Conservation (phyloP, 495 filamentous ascomycete genomes). For the Penicillium coffeae region DNA sequence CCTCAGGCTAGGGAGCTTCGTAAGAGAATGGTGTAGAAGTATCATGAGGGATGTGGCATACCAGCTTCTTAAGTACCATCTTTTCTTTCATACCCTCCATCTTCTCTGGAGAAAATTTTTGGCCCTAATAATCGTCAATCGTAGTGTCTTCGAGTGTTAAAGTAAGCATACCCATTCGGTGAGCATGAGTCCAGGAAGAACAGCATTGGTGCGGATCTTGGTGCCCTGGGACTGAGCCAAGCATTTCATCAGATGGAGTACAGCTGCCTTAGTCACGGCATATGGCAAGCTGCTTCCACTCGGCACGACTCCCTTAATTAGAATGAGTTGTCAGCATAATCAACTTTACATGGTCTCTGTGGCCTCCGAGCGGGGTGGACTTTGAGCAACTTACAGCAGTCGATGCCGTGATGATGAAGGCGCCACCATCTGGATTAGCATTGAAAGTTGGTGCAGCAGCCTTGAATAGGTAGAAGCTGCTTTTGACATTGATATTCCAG, state of each 20-base stretch:
- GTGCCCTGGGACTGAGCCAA: conserved; percentile 63
- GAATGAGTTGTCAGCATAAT: not conserved
- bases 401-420: conserved; percentile 64
- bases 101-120: conserved; percentile 39
- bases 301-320: conserved; percentile 37
- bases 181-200: conserved; percentile 61
- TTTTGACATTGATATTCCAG: conserved; percentile 68
- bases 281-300: conserved; percentile 62
- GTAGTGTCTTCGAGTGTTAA: not conserved
- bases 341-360: no score
- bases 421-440: conserved; percentile 64
- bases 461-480: conserved; percentile 57
- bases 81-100: conserved; percentile 36
- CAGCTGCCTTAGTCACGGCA: conserved; percentile 64
- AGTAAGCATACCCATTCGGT: conserved; percentile 64
- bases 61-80: conserved; percentile 41
- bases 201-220: conserved; percentile 64
- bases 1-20: conserved; percentile 40
- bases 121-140: conserved; percentile 31
- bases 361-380: no score
- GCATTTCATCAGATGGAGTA: conserved; percentile 68
- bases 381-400: conserved; percentile 50
- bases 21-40: not conserved
- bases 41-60: conserved; percentile 15
- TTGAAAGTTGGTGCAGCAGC: conserved; percentile 63